Evolutionary conservation across 805 yeast species (phyloP), one percentile per base, ranked within the genome.

Genomic region (Saccharomycopsis fermentans): DNA sequence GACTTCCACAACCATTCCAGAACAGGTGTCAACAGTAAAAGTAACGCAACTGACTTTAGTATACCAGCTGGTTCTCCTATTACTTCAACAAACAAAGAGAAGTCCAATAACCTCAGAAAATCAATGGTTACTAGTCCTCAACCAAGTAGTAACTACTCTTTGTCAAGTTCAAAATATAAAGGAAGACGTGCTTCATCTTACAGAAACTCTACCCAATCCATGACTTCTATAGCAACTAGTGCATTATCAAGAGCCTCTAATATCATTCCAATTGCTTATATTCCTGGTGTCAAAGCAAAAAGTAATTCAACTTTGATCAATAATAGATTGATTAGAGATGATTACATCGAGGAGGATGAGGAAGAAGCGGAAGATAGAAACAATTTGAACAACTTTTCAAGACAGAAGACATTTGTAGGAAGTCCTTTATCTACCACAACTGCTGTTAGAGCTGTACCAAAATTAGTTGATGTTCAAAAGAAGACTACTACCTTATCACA

Each of bases 181-280:
- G 50, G 39, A 6, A 57, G 56, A 39, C 55, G 58, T 50, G 51
- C 55, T 26, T 37, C 55, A n/a, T 27, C 47, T 4, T 53, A 57
- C 29, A 48, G 62, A 54, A 54, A 52, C 47, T 56, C 59, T n/a
- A 29, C 48, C 6, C 29, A 37, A 12, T 52, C 63, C 3, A 55
- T 61, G 26, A 26, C 63, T 4, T 65, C 72, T 52, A 63, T 74
- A 35, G 86, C 91, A 8, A 80, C 87, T 34, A 80, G 90, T 6
- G 80, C 84, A 14, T 76, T 84, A 54, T 84, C 94, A 11, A 82
- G 86, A 65, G 95, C 95, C 3, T 87, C 96, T 14, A 90, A 91
- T 70, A 83, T 91, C 63, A 79, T 91, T 61, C 96, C 96, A 19
- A 86, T 92, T 59, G 96, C 96, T 2, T 91, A 90, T 68, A 88